phyloP scores from a whole-genome alignment of 371 early-diverging fungal genomes.

The Neoconidiobolus thromboides region DNA sequence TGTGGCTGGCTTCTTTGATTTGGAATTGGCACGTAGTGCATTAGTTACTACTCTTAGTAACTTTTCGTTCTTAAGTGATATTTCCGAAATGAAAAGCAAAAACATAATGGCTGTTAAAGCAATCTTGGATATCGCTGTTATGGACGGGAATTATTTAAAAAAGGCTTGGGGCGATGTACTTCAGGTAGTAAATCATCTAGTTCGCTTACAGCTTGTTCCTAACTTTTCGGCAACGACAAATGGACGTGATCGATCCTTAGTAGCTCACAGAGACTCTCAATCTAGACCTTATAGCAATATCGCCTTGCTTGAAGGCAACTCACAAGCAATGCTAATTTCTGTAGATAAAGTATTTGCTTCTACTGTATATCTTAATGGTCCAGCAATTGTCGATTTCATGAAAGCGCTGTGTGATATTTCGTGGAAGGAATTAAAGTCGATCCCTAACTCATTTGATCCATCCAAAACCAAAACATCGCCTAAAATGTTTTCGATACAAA shows the following conservation, averaged over 20 bases:
- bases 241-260: constrained; percentile 1
- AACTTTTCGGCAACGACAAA: constrained; percentile 7
- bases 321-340: constrained; percentile 38
- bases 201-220: constrained; percentile 45
- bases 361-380: constrained; percentile 21
- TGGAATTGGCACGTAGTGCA: constrained; percentile 72
- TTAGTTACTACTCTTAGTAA: constrained; percentile 76
- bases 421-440: constrained; percentile 72
- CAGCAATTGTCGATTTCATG: constrained; percentile 78
- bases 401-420: constrained; percentile 67
- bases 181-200: constrained; percentile 75
- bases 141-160: constrained; percentile 62
- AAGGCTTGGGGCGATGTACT: constrained; percentile 84
- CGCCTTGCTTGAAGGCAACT: constrained; percentile 9
- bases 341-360: constrained; percentile 49
- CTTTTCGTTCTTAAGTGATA: constrained; percentile 61
- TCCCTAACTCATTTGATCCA: constrained; percentile 22
- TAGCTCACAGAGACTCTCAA: neutral
- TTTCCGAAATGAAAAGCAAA: constrained; percentile 69
- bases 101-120: constrained; percentile 75
- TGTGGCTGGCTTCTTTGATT: constrained; percentile 66
- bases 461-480: constrained; percentile 13
- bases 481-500: constrained; percentile 75
- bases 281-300: constrained; percentile 4
- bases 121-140: constrained; percentile 61